These are phyloP conservation scores for Penicillium crustosum DNA, from an alignment of 2,329 filamentous ascomycete species.

Conservation along the genomic window DNA sequence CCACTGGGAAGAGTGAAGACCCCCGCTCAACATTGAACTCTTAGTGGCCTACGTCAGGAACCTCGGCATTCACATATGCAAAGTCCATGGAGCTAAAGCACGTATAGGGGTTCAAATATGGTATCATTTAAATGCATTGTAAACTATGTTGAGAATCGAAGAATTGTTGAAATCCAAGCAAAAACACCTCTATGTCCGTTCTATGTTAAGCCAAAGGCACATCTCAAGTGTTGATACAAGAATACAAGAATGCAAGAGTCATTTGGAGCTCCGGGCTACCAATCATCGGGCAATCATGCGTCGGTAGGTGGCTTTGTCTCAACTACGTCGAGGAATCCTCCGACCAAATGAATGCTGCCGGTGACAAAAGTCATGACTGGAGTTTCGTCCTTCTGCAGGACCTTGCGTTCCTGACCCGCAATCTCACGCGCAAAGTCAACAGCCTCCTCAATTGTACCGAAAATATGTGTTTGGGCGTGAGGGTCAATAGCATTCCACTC, in stretches of 20 bases:
- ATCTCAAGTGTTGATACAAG: conserved; percentile 27
- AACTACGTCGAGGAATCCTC: conserved; percentile 71
- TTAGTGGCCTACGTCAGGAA: neutral
- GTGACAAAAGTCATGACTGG: conserved; percentile 69
- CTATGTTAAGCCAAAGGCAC: conserved; percentile 11
- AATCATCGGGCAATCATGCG: conserved; percentile 6
- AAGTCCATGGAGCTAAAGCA: neutral
- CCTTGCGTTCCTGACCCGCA: conserved; percentile 36
- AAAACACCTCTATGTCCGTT: conserved; percentile 23
- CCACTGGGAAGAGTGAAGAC: neutral
- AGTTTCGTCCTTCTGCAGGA: conserved; percentile 33
- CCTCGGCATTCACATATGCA: neutral
- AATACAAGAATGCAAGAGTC: conserved; percentile 22
- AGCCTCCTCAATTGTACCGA: conserved; percentile 68
- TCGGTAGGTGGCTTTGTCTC: conserved; percentile 48
- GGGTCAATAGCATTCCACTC: conserved; percentile 61
- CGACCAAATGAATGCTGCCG: conserved; percentile 81
- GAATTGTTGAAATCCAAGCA: conserved; percentile 31
- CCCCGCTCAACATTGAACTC: neutral
- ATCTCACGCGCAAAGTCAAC: conserved; percentile 57
- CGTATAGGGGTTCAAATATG: neutral
- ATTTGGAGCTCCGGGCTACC: conserved; percentile 15
- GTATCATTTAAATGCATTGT: neutral
- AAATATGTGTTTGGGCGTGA: conserved; percentile 55
- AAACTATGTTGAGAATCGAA: conserved; percentile 12